Percentiles rank a stretch among this genome's conserved stretches.
These are phyloP conservation scores for Gaertneriomyces semiglobifer DNA, from an alignment of 192 early-diverging fungal species.

Conservation along the genomic window DNA sequence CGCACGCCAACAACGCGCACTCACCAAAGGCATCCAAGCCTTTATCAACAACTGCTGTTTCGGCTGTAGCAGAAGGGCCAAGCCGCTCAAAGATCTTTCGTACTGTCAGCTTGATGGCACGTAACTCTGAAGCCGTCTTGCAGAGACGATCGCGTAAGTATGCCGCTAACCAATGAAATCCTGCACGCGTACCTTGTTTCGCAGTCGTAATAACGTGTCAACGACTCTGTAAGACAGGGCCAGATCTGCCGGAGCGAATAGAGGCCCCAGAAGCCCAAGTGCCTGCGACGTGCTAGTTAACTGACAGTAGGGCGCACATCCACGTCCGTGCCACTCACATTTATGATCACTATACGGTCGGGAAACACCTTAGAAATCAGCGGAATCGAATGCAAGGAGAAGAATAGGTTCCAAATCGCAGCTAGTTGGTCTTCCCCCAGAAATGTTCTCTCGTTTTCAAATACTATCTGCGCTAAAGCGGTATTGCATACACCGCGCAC, in stretches of 20 bases:
- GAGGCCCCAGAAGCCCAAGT: constrained; percentile 44
- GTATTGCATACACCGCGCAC: constrained; percentile 53
- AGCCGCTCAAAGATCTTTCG: constrained; percentile 44
- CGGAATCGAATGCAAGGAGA: constrained; percentile 45
- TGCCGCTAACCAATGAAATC: no score
- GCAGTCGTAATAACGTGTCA: constrained; percentile 39
- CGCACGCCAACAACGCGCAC: neutral
- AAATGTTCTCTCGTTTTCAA: constrained; percentile 53
- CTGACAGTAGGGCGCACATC: neutral
- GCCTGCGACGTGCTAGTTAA: constrained; percentile 28
- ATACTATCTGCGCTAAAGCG: constrained; percentile 48
- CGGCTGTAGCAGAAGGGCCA: constrained; percentile 7
- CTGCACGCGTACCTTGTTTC: constrained; percentile 38
- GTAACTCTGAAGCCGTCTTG: constrained; percentile 45
- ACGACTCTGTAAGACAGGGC: constrained; percentile 41
- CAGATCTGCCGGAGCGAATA: constrained; percentile 43
- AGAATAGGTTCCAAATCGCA: constrained; percentile 60
- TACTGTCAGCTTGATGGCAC: constrained; percentile 48
- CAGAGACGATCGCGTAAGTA: no score
- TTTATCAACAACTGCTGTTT: constrained; percentile 13
- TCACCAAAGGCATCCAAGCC: neutral
- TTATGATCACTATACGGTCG: constrained; percentile 53
- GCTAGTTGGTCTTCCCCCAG: constrained; percentile 56
- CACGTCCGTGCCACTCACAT: constrained; percentile 24
- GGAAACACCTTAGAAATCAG: constrained; percentile 47